A percentile compares a stretch with the other conserved stretches of the same genome.
These are phyloP conservation scores for Solanum hybrid DNA, from an alignment of 305 asterid species.

Conservation along the genomic window DNA sequence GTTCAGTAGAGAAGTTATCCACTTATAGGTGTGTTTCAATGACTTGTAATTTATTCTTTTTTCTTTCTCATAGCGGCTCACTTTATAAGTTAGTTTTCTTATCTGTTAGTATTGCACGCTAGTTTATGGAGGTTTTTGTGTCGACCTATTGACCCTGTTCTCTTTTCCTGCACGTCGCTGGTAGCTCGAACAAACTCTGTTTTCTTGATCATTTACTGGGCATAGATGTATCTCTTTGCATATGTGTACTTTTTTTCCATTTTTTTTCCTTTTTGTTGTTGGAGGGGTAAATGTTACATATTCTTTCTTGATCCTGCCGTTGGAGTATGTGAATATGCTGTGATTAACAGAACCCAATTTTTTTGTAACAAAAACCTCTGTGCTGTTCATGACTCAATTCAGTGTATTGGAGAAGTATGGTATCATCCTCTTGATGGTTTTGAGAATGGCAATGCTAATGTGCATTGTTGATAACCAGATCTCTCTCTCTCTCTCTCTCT, in stretches of 20 bases:
- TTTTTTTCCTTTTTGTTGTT: not conserved
- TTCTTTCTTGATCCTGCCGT: not conserved
- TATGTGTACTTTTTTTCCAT: not conserved
- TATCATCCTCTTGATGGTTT: conserved; percentile 1
- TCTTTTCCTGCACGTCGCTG: not conserved
- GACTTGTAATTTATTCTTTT: not conserved
- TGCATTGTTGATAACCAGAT: not conserved
- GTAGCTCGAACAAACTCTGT: not conserved
- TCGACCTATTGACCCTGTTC: not conserved
- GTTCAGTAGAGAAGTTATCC: conserved; percentile 4
- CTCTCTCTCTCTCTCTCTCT: not conserved
- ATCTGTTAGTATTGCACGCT: not conserved
- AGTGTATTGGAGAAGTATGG: conserved; percentile 1
- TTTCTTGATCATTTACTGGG: not conserved
- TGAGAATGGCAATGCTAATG: conserved; percentile 1
- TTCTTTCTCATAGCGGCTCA: not conserved
- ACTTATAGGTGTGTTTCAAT: not conserved
- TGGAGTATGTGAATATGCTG: not conserved
- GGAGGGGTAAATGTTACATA: not conserved
- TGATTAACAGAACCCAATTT: not conserved
- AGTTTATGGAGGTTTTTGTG: not conserved
- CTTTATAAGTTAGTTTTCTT: not conserved
- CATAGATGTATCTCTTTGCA: not conserved
- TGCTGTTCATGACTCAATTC: not conserved
- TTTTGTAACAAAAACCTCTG: not conserved